Evolutionary conservation across 1,284 basidiomycete species (phyloP).

Genomic region (Chiua sp.): DNA sequence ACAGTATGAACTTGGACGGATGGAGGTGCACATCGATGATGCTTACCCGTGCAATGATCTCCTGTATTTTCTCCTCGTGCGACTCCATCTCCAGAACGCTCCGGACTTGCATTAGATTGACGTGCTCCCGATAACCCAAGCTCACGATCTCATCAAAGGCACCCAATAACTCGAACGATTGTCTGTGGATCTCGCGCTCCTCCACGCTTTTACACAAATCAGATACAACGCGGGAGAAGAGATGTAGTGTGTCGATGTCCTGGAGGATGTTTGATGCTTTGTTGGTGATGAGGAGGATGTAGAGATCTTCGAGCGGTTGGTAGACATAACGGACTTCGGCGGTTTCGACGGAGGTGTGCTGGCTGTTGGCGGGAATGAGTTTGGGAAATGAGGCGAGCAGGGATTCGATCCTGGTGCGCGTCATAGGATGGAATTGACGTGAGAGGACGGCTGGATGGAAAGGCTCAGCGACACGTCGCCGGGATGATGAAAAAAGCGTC

Average conservation of each 20-base stretch:
- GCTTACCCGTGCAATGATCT: conserved; percentile 93
- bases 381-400: conserved; percentile 98
- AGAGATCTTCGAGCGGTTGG: conserved; percentile 97
- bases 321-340: conserved; percentile 97
- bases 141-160: conserved; percentile 98
- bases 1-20: conserved; percentile 3
- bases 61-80: conserved; percentile 99
- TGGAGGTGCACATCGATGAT: background rate
- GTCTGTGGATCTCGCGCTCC: conserved; percentile 90
- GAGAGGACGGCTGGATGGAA: conserved; percentile 84
- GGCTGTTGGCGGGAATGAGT: conserved; percentile 95
- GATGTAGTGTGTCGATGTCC: conserved; percentile 96
- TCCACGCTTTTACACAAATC: conserved; percentile 90
- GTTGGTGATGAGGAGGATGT: conserved; percentile 98
- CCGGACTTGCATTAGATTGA: conserved; percentile 91
- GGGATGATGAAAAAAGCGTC: background rate
- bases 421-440: conserved; percentile 95
- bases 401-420: conserved; percentile 91
- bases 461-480: conserved; percentile 3
- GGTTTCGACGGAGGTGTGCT: conserved; percentile 97
- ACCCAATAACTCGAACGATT: conserved; percentile 94
- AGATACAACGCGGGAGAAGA: conserved; percentile 93
- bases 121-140: conserved; percentile 93
- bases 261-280: conserved; percentile 98
- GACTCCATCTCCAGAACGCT: conserved; percentile 98